phyloP scores from a whole-genome alignment of 2,329 filamentous ascomycete species.

The Fusarium temperatum region DNA sequence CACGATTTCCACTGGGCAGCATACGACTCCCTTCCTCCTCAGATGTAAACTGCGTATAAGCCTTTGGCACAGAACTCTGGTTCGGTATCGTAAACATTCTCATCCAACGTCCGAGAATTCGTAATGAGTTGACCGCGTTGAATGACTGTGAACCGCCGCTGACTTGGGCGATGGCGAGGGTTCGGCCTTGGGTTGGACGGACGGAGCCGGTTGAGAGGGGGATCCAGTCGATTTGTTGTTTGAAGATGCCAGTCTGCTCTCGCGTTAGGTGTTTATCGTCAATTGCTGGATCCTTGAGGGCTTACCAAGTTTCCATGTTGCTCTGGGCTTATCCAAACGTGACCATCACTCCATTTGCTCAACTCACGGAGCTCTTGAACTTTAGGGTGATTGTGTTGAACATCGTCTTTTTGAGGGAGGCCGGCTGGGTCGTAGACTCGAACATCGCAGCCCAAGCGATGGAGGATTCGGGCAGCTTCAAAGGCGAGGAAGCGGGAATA shows the following conservation, averaged over 20 bases:
- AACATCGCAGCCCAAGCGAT: not conserved
- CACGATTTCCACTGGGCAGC: not conserved
- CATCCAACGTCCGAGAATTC: not conserved
- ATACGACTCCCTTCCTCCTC: not conserved
- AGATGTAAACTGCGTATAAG: not conserved
- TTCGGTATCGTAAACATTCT: slow-evolving; percentile 1
- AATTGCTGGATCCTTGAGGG: accelerated
- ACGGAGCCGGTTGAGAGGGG: not conserved
- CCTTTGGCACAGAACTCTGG: not conserved
- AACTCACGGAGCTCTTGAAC: not conserved
- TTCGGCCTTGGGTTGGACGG: not conserved
- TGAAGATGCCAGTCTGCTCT: not conserved
- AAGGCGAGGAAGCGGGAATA: not conserved
- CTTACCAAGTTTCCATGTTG: not conserved
- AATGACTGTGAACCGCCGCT: not conserved
- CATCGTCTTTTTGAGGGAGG: not conserved
- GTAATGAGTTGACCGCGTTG: accelerated
- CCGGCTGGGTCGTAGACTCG: not conserved
- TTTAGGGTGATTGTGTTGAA: not conserved
- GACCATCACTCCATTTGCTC: not conserved
- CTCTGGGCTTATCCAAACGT: not conserved
- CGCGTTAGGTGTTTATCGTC: not conserved
- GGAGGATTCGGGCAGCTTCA: not conserved
- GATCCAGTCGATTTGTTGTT: slow-evolving; percentile 4
- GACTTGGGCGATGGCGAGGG: not conserved